Evolutionary conservation across 2,329 filamentous ascomycete genomes (phyloP), one percentile per base, ranked within the genome.

Genomic region (Colletotrichum chrysophilum): DNA sequence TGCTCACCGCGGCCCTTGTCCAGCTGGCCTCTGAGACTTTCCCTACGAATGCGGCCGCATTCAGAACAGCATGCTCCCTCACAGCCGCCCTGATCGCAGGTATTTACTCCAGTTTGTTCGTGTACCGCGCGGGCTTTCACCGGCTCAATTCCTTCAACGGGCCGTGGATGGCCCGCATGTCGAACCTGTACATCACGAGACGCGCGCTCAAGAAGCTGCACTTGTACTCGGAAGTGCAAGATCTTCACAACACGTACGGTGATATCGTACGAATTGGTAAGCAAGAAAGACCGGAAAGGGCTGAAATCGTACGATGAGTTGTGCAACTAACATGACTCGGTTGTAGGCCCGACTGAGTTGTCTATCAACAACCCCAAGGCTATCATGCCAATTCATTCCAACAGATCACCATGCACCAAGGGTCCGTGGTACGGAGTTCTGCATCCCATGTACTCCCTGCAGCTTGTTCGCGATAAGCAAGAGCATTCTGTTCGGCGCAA

Each of bases 341-440:
- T 75, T n/a, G 64, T 72, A 77, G 82, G 81, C 4, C 83, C 82
- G 3, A 80, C 78, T 2, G 83, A 84, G 52, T 43, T 85, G 4
- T 84, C 82, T 16, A 80, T 85, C 28, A 78, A 79, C 55, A 78
- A 81, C 28, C 80, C 80, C 2, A 77, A 79, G 4, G 79, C 82
- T 2, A 78, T 84, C 18, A 71, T 78, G 21, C 76, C 76, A 10
- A 79, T 84, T 21, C 80, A 84, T 70, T 78, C 80, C 9, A 79
- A 79, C 65, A 77, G 78, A 34, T 83, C 78, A 7, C 81, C 79
- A 4, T 82, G 80, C 52, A 75, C 64, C 70, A 85, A 84, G 56
- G 82, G 83, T 1, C 81, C 81, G 0, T 84, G 81, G 81, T 85
- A 85, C 73, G 80, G 81, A 1, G 77, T 84, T 0, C 68, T 82